These are phyloP conservation scores for Rutstroemia sp. DNA, from an alignment of 2,329 filamentous ascomycete genomes.

Conservation along the genomic window DNA sequence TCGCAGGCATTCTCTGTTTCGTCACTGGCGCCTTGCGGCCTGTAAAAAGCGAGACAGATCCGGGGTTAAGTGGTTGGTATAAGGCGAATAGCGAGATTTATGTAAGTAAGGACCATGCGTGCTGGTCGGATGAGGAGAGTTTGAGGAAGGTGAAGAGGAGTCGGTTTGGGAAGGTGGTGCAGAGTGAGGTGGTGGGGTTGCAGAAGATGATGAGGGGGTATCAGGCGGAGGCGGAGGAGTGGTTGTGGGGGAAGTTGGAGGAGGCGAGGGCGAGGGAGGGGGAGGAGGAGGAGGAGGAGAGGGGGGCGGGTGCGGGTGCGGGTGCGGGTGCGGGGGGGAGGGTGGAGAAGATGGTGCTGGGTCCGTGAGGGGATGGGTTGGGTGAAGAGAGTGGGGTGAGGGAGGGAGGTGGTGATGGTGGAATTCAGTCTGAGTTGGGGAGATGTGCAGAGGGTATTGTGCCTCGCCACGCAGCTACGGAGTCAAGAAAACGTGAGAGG, in stretches of 20 bases:
- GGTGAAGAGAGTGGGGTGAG: conserved; percentile 23
- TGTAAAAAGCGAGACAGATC: conserved; percentile 70
- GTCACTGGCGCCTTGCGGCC: conserved; percentile 70
- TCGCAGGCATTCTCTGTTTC: conserved; percentile 73
- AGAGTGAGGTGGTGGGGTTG: conserved; percentile 41
- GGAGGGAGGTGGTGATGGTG: too few relatives aligned
- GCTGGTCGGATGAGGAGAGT: conserved; percentile 61
- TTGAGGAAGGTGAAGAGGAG: conserved; percentile 51
- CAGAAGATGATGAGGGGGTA: conserved; percentile 51
- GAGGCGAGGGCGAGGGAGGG: background rate
- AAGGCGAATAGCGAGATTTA: conserved; percentile 73
- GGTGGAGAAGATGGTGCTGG: background rate
- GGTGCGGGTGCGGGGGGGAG: background rate
- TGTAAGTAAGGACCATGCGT: conserved; percentile 65
- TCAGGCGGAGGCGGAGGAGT: conserved; percentile 42
- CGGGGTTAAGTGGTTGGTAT: conserved; percentile 74
- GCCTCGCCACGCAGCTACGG: too few relatives aligned
- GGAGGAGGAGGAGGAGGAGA: background rate
- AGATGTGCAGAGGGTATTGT: too few relatives aligned
- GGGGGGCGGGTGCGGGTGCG: too few relatives aligned
- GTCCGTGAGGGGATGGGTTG: background rate
- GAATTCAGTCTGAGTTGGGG: too few relatives aligned
- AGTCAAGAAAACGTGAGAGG: too few relatives aligned
- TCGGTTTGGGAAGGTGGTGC: conserved; percentile 51
- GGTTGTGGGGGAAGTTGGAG: conserved; percentile 34